phyloP scores from a whole-genome alignment of 805 yeast genomes.

The Phaffomyces antillensis region DNA sequence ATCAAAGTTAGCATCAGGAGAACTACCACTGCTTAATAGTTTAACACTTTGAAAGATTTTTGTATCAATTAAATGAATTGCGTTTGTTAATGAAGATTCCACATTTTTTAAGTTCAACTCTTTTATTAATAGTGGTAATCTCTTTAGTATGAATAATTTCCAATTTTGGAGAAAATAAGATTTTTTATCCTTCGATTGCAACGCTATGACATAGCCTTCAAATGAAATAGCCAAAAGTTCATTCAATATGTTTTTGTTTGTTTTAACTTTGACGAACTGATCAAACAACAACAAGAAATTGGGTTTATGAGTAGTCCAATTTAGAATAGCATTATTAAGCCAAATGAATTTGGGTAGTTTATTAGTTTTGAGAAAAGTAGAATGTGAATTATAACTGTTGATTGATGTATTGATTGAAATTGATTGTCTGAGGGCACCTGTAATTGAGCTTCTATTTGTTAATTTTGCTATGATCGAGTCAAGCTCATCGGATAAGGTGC shows the following conservation, averaged over 20 bases:
- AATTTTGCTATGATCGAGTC: constrained; percentile 8
- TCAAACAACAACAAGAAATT: constrained; percentile 28
- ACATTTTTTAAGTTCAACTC: constrained; percentile 24
- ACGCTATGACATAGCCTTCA: constrained; percentile 34
- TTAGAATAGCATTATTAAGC: constrained; percentile 29
- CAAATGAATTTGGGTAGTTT: constrained; percentile 25
- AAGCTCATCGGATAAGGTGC: constrained; percentile 10
- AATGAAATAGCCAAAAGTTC: constrained; percentile 38
- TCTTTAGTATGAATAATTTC: constrained; percentile 38
- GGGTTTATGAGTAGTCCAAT: constrained; percentile 27
- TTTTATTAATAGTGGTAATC: constrained; percentile 38
- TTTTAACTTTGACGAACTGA: constrained; percentile 25
- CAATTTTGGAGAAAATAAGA: constrained; percentile 33
- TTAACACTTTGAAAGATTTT: constrained; percentile 26
- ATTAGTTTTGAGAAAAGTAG: constrained; percentile 17
- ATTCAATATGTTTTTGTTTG: constrained; percentile 24
- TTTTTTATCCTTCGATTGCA: constrained; percentile 27
- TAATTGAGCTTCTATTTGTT: constrained; percentile 12
- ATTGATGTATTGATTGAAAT: constrained; percentile 1
- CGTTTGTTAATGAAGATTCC: constrained; percentile 23
- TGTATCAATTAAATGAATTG: constrained; percentile 28
- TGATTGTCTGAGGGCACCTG: constrained; percentile 9
- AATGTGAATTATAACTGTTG: constrained; percentile 1
- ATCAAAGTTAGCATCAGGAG: constrained; percentile 26
- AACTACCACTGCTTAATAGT: constrained; percentile 10